Evolutionary conservation across 2,329 filamentous ascomycete genomes (phyloP), one percentile per base, ranked within the genome.

Genomic region (Neonectria ditissima): DNA sequence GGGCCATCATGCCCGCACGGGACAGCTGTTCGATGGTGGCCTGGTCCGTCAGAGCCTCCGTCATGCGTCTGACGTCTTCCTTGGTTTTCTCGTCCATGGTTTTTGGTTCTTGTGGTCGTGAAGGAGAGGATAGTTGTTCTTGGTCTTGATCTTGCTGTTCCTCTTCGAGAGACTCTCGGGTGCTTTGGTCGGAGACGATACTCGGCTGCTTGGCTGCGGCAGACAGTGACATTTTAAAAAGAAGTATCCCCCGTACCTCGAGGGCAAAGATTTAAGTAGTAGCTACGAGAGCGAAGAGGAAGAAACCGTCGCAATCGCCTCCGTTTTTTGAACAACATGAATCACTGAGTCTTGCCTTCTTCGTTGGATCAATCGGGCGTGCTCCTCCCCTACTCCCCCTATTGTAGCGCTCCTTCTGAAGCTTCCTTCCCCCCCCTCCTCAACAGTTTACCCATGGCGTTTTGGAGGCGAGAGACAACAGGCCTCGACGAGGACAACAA

Each of bases 1-100:
- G 69, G n/a, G 71, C 71, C 20, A 65, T 41, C 34, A 53, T 63
- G 2, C 66, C 71, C 3, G 63, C 54, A 16, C 60, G 53, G 0
- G 67, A 65, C 13, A 73, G 71, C 13, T 65, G 66, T 26, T 66
- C 57, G 18, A 72, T 73, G 14, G 70, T 73, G 11, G 24, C 30
- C 48, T 73, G 71, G 58, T 73, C 45, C 14, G 68, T 69, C n/a
- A 73, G 69, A 13, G 59, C 47, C 3, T 34, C 18, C 4, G 70
- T 73, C 71, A 73, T 73, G 5, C 71, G 69, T 4, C 66, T 55
- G 10, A 71, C 14, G n/a, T 61, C 64, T 41, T 41, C 37, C n/a
- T 20, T 41, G 37, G 37, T 41, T 18, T 11, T 11, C n/a, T 41
- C 37, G 37, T 41, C 37, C 37, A 41, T 41, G n/a, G 37, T 18